These are phyloP conservation scores for Zygoascus sp. DNA, from an alignment of 1,139 yeast species.

Conservation along the genomic window DNA sequence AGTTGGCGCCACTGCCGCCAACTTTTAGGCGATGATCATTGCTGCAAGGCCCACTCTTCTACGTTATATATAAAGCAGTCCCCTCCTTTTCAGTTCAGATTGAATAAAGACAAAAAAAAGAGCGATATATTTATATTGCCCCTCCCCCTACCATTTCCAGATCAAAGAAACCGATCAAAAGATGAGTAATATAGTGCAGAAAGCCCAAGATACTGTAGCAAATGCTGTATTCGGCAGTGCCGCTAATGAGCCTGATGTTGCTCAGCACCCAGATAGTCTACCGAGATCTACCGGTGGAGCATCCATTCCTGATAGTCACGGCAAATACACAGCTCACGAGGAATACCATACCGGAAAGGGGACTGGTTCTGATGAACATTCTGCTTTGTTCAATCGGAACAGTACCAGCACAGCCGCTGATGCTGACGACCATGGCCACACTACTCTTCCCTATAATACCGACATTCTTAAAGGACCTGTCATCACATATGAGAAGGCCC, in stretches of 20 bases:
- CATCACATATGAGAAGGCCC: conserved; percentile 9
- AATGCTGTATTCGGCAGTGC: not conserved
- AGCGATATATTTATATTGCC: no score
- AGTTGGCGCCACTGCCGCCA: no score
- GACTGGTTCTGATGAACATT: not conserved
- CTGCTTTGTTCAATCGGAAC: not conserved
- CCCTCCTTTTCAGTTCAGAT: no score
- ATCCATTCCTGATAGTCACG: not conserved
- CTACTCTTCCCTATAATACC: conserved; percentile 13
- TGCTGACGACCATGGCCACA: not conserved
- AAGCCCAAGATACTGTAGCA: not conserved
- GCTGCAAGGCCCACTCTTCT: no score
- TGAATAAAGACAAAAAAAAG: no score
- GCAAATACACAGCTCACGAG: not conserved
- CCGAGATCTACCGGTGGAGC: not conserved
- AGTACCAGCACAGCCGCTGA: not conserved
- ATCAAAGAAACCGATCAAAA: no score
- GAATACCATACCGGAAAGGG: not conserved
- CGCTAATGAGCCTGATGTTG: conserved; percentile 1
- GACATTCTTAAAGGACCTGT: conserved; percentile 12
- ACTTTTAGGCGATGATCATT: no score
- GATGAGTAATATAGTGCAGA: conserved; percentile 1
- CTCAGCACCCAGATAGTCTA: not conserved
- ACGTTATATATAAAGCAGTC: no score
- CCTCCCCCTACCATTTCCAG: no score